phyloP scores from a whole-genome alignment of 208 protist species.

The Trypanosomatidae sp. region DNA sequence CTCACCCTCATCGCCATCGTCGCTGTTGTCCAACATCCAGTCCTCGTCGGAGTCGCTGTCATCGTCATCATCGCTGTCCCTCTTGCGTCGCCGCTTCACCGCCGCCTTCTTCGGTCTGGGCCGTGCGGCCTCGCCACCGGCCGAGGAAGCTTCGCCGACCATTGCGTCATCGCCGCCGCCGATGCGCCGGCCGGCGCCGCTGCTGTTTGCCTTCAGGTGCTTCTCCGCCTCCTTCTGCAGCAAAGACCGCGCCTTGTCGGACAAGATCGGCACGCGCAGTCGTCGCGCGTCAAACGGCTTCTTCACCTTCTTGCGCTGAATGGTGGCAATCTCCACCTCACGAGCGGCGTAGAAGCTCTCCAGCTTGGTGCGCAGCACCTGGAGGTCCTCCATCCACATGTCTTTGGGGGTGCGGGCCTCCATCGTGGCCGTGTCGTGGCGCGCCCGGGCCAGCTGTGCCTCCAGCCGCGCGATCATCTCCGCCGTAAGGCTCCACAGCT shows the following conservation, averaged over 20 bases:
- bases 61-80: constrained; percentile 64
- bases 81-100: constrained; percentile 28
- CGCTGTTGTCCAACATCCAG: constrained; percentile 33
- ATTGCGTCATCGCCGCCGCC: constrained; percentile 6
- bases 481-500: constrained; percentile 96
- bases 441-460: constrained; percentile 77
- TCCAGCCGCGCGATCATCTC: constrained; percentile 96
- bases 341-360: constrained; percentile 63
- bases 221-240: constrained; percentile 77
- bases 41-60: constrained; percentile 28
- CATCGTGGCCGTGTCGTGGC: constrained; percentile 80
- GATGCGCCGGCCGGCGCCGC: constrained; percentile 6
- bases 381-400: constrained; percentile 90
- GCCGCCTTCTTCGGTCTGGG: constrained; percentile 38
- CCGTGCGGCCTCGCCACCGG: constrained; percentile 7
- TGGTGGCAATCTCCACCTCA: constrained; percentile 61
- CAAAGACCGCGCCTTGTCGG: constrained; percentile 73
- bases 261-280: constrained; percentile 84
- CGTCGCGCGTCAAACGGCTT: constrained; percentile 63
- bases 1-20: constrained; percentile 30
- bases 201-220: constrained; percentile 32
- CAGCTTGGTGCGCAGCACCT: constrained; percentile 65
- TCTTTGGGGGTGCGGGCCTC: constrained; percentile 74
- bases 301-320: constrained; percentile 87
- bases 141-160: constrained; percentile 3